Evolutionary conservation across 371 early-diverging fungal species (phyloP).

Genomic region (Chytridium lagenaria): DNA sequence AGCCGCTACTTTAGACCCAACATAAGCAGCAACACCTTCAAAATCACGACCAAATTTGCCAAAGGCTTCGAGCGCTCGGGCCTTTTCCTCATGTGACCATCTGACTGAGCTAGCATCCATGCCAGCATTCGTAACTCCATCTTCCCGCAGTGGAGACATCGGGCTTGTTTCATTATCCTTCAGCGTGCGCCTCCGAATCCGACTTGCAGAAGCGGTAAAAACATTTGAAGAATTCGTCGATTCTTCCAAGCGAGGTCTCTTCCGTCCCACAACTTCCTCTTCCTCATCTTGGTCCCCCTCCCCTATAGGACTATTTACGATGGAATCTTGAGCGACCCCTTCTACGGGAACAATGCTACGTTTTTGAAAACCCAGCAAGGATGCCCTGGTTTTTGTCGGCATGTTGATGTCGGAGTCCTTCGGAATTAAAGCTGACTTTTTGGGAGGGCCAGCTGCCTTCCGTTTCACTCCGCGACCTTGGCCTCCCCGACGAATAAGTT

Average conservation of each 20-base stretch:
- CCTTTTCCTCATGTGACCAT: conserved; percentile 79
- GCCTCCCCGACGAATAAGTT: conserved; percentile 45
- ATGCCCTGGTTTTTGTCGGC: conserved; percentile 3
- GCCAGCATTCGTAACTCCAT: not conserved
- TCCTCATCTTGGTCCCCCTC: not conserved
- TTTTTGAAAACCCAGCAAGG: not conserved
- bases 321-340: not conserved
- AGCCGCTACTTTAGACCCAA: conserved; percentile 79
- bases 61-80: conserved; percentile 76
- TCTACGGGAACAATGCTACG: too few species aligned
- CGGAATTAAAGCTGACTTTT: conserved; percentile 3
- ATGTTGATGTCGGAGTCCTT: not conserved
- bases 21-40: conserved; percentile 67
- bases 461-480: conserved; percentile 25
- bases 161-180: conserved; percentile 13
- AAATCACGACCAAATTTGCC: conserved; percentile 78
- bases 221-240: not conserved
- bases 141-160: conserved; percentile 5
- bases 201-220: not conserved
- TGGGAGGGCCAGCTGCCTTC: conserved; percentile 25
- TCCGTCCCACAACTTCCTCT: not conserved
- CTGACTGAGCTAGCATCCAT: conserved; percentile 10
- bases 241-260: conserved; percentile 8
- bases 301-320: not conserved
- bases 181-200: not conserved